These are phyloP conservation scores for Alternaria brassicae DNA, from an alignment of 2,329 filamentous ascomycete genomes.

Conservation along the genomic window DNA sequence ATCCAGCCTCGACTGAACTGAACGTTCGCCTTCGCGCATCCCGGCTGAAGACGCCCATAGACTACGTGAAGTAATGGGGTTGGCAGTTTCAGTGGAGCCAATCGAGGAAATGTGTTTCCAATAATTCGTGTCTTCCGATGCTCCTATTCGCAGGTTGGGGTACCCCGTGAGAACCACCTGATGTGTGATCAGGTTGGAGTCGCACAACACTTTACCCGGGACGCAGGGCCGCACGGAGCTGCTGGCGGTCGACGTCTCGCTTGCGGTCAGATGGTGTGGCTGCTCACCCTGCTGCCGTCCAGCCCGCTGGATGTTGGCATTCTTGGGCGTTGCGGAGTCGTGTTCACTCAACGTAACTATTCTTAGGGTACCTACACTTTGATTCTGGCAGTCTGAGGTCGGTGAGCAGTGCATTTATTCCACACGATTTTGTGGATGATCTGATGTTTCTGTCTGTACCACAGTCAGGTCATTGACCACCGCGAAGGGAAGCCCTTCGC, in stretches of 20 bases:
- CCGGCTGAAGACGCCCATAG: slow-evolving; percentile 20
- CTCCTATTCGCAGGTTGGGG: slow-evolving; percentile 27
- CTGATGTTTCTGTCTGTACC: neutral
- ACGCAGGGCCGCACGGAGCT: slow-evolving; percentile 38
- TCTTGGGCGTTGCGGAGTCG: slow-evolving; percentile 6
- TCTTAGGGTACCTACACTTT: too few relatives aligned
- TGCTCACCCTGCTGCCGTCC: slow-evolving; percentile 18
- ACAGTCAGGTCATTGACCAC: neutral
- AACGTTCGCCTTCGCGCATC: slow-evolving; percentile 16
- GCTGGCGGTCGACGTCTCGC: slow-evolving; percentile 24
- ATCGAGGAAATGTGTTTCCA: slow-evolving; percentile 24
- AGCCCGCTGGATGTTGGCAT: slow-evolving; percentile 5
- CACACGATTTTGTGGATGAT: neutral
- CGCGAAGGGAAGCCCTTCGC: neutral
- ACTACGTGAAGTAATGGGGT: slow-evolving; percentile 23
- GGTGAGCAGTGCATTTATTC: neutral
- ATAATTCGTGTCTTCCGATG: slow-evolving; percentile 3
- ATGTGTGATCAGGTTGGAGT: slow-evolving; percentile 23
- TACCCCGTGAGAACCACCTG: slow-evolving; percentile 10
- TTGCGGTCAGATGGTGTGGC: slow-evolving; percentile 22
- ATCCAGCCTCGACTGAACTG: slow-evolving; percentile 16
- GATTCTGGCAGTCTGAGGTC: neutral
- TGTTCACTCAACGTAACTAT: neutral
- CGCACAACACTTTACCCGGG: slow-evolving; percentile 40
- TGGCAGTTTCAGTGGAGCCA: slow-evolving; percentile 31